Evolutionary conservation across 306 rosid genomes (phyloP).

Genomic region (Trifolium pratense): DNA sequence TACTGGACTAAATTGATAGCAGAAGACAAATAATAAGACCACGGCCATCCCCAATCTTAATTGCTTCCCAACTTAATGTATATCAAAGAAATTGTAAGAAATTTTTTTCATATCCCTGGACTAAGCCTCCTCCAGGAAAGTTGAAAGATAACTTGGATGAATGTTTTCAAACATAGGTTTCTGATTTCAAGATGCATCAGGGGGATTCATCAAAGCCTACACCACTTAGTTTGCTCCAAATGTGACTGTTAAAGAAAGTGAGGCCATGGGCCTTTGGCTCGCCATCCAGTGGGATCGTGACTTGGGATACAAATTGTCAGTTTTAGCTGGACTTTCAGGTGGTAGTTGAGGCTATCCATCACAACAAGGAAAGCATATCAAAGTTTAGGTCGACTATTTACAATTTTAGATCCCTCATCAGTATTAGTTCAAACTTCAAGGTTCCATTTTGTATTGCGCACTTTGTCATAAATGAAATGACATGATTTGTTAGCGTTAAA

Average conservation of each 20-base stretch:
- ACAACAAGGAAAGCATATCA: neutral
- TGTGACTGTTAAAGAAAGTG: neutral
- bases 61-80: conserved; percentile 4
- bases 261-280: neutral
- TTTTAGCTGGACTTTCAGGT: neutral
- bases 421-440: neutral
- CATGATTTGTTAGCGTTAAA: neutral
- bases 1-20: neutral
- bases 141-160: neutral
- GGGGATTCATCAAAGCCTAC: neutral
- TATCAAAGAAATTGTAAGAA: conserved; percentile 5
- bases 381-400: neutral
- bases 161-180: neutral
- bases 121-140: neutral
- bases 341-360: neutral
- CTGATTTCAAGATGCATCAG: neutral
- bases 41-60: neutral
- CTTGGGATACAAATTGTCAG: neutral
- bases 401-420: neutral
- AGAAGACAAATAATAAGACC: conserved; percentile 21
- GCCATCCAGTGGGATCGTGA: neutral
- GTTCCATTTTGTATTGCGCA: neutral
- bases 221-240: neutral
- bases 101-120: neutral
- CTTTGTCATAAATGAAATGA: neutral